These are phyloP conservation scores for Clavispora vitiphila DNA, from an alignment of 805 yeast genomes.

Conservation along the genomic window DNA sequence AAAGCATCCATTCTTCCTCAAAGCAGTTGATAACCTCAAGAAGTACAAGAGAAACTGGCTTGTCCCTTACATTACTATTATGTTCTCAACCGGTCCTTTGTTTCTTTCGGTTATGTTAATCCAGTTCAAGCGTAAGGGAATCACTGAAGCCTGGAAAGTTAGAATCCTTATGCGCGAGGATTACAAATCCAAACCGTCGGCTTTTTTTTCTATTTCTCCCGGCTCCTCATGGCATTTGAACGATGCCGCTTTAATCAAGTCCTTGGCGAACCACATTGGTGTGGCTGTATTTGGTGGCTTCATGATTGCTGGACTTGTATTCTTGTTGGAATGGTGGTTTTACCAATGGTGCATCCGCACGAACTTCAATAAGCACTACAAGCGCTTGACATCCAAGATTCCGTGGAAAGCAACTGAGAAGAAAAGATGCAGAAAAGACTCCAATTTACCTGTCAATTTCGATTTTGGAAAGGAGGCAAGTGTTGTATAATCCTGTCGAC, in stretches of 20 bases:
- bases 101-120: constrained; percentile 85
- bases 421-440: constrained; percentile 49
- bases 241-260: constrained; percentile 76
- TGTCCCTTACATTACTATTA: constrained; percentile 84
- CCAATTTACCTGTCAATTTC: constrained; percentile 44
- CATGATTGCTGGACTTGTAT: constrained; percentile 41
- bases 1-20: constrained; percentile 76
- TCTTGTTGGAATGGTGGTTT: constrained; percentile 36
- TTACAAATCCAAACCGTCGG: constrained; percentile 54
- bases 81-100: constrained; percentile 91
- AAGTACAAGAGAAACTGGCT: constrained; percentile 65
- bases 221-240: constrained; percentile 94
- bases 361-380: constrained; percentile 21
- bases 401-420: constrained; percentile 17
- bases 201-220: constrained; percentile 68
- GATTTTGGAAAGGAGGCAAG: constrained; percentile 18
- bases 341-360: constrained; percentile 31
- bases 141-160: constrained; percentile 60
- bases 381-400: constrained; percentile 9
- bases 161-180: constrained; percentile 68
- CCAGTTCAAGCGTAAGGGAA: constrained; percentile 77
- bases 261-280: constrained; percentile 68
- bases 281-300: constrained; percentile 71
- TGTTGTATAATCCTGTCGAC: not conserved
- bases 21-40: constrained; percentile 60